Base-by-base conservation (phyloP, 2,329 filamentous ascomycete genomes). In the Pseudopyricularia javanii region DNA sequence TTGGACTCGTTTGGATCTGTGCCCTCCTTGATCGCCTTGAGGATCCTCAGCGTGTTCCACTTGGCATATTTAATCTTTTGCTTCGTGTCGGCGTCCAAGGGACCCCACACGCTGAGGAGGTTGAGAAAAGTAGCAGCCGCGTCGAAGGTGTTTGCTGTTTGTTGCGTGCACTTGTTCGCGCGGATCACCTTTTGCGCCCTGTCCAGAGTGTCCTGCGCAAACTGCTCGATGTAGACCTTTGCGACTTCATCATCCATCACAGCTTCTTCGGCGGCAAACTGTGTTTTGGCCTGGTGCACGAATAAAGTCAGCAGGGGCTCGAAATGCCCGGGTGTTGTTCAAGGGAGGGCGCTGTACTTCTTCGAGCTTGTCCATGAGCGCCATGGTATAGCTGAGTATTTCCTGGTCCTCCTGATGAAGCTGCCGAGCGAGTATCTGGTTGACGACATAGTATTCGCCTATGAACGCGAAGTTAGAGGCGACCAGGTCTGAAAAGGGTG, bases 21-120 rank as follows among this genome's bases (percentile, higher is more conserved):
- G 52, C 90, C 90, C 40, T 91, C 87, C 63, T 91, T 93, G 62
- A 96, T 79, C 11, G 93, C 93, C 68, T 88, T 95, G 15, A 87
- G 76, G 63, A 98, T 98, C 54, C 93, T 82, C 34, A 91, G 73
- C 2, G 91, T 91, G 66, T 97, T 94, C 78, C 88, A 98, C 68
- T 97, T 98, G 43, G 91, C 90, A 65, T 88, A 98, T 66, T 94
- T 96, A 69, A 91, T 89, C 74, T 95, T 97, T 53, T 89, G 80
- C 37, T 82, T 75, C 20, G 84, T 81, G 62, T 97, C 90, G 1
- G 79, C 70, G 33, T 95, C 88, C 11, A 84, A 71, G 0, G 79
- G 69, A 6, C 82, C 85, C 90, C 91, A 98, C 61, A 95, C 86
- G 57, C 84, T 84, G 53, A 88, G 78, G 5, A 97, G 75, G 59